Percentiles rank a stretch among this genome's conserved stretches.
Conservation (phyloP, 805 yeast species). For the Kodamaea lidongshanica region DNA sequence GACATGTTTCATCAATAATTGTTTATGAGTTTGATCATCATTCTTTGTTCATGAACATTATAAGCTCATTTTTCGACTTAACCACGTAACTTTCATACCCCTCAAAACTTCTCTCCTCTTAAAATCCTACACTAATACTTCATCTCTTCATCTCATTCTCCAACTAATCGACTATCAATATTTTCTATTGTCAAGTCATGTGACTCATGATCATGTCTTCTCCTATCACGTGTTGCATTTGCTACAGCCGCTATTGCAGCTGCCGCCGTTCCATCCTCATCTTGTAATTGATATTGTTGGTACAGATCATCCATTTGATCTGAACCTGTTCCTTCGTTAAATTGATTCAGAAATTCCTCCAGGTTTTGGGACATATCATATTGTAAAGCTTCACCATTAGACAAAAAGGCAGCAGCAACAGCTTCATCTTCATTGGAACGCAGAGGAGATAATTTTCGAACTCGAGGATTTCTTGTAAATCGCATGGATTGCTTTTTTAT, state of each 20-base stretch:
- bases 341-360: conserved; percentile 13
- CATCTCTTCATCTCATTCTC: conserved; percentile 22
- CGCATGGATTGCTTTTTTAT: conserved; percentile 35
- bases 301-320: conserved; percentile 25
- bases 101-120: no score
- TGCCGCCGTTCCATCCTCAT: no score
- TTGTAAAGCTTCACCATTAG: conserved; percentile 16
- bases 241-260: conserved; percentile 40
- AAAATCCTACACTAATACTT: no score
- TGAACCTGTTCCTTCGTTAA: conserved; percentile 12
- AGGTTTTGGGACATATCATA: conserved; percentile 18
- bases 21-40: no score
- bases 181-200: conserved; percentile 35
- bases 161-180: conserved; percentile 40
- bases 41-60: no score
- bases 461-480: conserved; percentile 10
- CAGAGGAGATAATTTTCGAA: conserved; percentile 6
- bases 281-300: conserved; percentile 24
- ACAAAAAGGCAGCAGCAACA: conserved; percentile 16
- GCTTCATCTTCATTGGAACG: conserved; percentile 11
- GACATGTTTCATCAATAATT: no score
- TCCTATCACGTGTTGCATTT: conserved; percentile 21
- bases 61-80: no score
- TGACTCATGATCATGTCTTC: conserved; percentile 17
- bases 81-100: no score